Conservation (phyloP, 139 green algal genomes). For the Spirogloea muscicola region DNA sequence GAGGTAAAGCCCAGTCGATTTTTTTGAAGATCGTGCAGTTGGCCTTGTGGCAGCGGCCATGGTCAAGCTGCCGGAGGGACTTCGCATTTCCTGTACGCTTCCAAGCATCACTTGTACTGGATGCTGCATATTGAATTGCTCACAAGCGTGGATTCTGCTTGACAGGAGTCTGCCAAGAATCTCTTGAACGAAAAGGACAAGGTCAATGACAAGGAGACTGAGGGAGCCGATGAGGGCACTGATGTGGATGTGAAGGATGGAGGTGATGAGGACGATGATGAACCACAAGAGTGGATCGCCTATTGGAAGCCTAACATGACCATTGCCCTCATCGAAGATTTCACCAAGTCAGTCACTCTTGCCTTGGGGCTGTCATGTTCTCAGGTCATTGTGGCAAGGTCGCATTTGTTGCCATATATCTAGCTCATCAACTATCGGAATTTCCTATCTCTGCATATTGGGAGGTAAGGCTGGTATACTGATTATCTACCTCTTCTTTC, state of each 20-base stretch:
- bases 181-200: not conserved
- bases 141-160: not conserved
- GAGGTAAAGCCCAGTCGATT: too few species aligned
- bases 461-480: too few species aligned
- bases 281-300: constrained; percentile 40
- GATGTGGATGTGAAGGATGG: constrained; percentile 2
- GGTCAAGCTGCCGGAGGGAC: not conserved
- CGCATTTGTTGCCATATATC: not conserved
- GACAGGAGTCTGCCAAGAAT: not conserved
- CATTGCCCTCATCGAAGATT: constrained; percentile 77
- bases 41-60: not conserved
- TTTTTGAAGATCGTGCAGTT: constrained; percentile 9
- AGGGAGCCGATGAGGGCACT: constrained; percentile 7
- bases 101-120: not conserved
- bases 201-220: constrained; percentile 4
- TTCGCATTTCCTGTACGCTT: not conserved
- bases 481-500: not conserved
- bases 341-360: constrained; percentile 10
- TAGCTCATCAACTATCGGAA: not conserved
- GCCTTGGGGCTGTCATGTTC: not conserved
- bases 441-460: constrained; percentile 4
- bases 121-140: not conserved
- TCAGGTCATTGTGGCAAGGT: not conserved
- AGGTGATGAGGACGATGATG: constrained; percentile 9
- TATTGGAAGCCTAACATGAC: constrained; percentile 81